Base-by-base conservation (phyloP, 257 asterid species). In the Paulownia fortunei region DNA sequence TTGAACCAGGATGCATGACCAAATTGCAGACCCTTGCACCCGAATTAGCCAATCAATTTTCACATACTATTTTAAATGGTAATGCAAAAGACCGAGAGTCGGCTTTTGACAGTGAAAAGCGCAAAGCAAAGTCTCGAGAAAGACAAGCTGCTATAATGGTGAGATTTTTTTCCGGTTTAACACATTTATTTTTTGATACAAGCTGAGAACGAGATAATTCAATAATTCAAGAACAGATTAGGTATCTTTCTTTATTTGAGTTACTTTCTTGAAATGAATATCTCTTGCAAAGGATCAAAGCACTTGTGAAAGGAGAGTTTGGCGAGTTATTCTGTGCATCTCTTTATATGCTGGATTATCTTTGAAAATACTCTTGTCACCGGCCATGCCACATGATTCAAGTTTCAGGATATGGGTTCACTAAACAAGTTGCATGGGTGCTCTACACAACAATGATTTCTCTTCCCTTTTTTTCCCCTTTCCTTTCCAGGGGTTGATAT, bases 111-210 rank as follows among this genome's bases (percentile, higher is more conserved):
- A 80, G 85, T 74, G 97, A 90, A 78, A 93, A 80, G 80, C 92
- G 92, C 83, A 96, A 89, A 91, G 97, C 95, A 74, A 89, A 88
- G 85, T 87, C 99, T 82, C 97, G 98, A 19, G 97, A 93, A 86
- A 92, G 92, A 82, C 99, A 96, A 85, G 95, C 98, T 89, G 97
- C 99, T 65, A 86, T 93, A 64, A 12, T 96, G 97, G 99, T 93
- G 80, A 81, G 97, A 32, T 75, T 58, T 60, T 51, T 34, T 4
- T 64, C 13, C 6, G 2, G 32, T 37, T 51, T 76, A 64, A 12
- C 34, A 46, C 24, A n/a, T n/a, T n/a, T n/a, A n/a, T n/a, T n/a
- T n/a, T n/a, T n/a, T n/a, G n/a, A 23, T 61, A 6, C 76, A 32
- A 61, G 56, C 66, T 63, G 55, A 51, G 62, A 49, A 44, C 34